Conservation (phyloP, 163 green algal species). For the Scenedesmus sp. region DNA sequence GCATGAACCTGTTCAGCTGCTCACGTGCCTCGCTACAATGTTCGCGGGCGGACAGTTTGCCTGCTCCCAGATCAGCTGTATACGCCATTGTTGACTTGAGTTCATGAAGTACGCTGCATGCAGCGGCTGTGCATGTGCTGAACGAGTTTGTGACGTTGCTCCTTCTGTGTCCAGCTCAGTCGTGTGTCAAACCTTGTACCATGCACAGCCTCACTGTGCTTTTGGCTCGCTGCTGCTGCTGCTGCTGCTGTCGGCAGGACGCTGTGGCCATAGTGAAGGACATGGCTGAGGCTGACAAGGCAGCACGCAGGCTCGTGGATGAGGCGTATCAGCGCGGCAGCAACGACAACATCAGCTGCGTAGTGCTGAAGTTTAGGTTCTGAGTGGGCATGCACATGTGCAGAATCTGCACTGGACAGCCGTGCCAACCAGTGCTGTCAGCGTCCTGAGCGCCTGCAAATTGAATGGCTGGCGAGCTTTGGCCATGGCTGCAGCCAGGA, state of each 20-base stretch:
- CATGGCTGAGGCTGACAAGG: constrained; percentile 80
- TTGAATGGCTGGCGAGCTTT: background rate
- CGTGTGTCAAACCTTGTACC: background rate
- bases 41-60: background rate
- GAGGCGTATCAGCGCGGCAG: constrained; percentile 89
- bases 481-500: background rate
- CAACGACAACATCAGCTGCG: constrained; percentile 94
- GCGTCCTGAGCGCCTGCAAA: background rate
- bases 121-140: background rate
- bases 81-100: background rate
- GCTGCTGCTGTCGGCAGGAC: constrained; percentile 72
- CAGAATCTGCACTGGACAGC: background rate
- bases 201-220: background rate
- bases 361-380: constrained; percentile 74
- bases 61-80: background rate
- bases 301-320: constrained; percentile 83
- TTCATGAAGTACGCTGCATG: background rate
- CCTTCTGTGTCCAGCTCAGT: background rate
- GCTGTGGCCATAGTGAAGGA: constrained; percentile 79
- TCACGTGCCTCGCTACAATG: background rate
- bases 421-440: background rate
- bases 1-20: background rate
- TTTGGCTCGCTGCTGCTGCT: background rate
- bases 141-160: background rate
- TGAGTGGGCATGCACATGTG: background rate